Evolutionary conservation across 106 monocot genomes (phyloP).

Genomic region (Allium sativum): DNA sequence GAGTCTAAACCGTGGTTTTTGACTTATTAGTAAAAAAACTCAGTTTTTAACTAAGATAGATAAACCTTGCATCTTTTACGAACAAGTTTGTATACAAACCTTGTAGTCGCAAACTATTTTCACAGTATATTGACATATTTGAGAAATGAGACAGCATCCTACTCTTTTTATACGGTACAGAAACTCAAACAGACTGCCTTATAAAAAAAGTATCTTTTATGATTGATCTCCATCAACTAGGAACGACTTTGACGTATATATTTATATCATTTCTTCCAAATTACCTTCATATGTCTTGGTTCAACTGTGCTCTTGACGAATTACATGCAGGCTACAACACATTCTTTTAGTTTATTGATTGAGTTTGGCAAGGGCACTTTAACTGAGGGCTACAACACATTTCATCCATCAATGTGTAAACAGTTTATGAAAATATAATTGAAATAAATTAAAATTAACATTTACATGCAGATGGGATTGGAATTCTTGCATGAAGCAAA

Average conservation of each 20-base stretch:
- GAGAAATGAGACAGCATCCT: too few relatives aligned
- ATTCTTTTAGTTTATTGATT: conserved; percentile 86
- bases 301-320: conserved; percentile 1
- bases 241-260: conserved; percentile 91
- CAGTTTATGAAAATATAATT: not conserved
- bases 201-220: conserved; percentile 86
- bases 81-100: too few relatives aligned
- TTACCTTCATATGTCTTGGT: not conserved
- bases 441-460: not conserved
- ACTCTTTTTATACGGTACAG: too few relatives aligned
- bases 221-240: conserved; percentile 99
- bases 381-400: conserved; percentile 61
- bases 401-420: too few relatives aligned
- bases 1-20: too few relatives aligned
- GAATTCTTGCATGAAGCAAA: conserved; percentile 81
- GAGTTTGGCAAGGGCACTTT: conserved; percentile 99
- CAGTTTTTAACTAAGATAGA: too few relatives aligned
- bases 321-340: conserved; percentile 74
- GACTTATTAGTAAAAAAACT: too few relatives aligned
- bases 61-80: too few relatives aligned
- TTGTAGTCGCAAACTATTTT: too few relatives aligned
- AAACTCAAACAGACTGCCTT: too few relatives aligned
- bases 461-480: conserved; percentile 68
- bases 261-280: not conserved
- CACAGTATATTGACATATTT: too few relatives aligned